Evolutionary conservation across 208 protist species (phyloP).

Genomic region (Leishmania arabica): DNA sequence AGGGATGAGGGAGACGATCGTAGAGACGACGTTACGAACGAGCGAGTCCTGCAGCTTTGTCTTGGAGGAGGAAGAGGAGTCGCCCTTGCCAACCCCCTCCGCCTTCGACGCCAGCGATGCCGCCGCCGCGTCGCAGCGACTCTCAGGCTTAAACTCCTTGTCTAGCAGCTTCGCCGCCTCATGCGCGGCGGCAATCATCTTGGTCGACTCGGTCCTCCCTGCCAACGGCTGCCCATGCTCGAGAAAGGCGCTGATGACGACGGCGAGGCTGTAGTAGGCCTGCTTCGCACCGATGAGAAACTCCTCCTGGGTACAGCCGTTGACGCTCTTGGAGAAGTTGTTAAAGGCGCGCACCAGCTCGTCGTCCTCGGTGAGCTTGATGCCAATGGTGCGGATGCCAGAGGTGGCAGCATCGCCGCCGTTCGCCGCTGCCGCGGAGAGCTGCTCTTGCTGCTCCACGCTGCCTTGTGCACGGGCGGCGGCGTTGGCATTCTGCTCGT

Average conservation of each 20-base stretch:
- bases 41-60: conserved; percentile 27
- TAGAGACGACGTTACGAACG: conserved; percentile 27
- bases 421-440: not conserved
- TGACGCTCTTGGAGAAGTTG: conserved; percentile 42
- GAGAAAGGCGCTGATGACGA: conserved; percentile 40
- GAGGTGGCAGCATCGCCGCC: conserved; percentile 3
- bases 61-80: conserved; percentile 1
- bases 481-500: conserved; percentile 4
- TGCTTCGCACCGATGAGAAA: conserved; percentile 71
- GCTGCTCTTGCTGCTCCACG: conserved; percentile 16
- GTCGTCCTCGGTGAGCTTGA: conserved; percentile 38
- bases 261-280: conserved; percentile 63
- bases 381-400: conserved; percentile 29
- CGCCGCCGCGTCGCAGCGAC: not conserved
- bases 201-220: conserved; percentile 26
- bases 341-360: conserved; percentile 53
- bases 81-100: not conserved
- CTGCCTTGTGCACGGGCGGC: not conserved
- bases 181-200: conserved; percentile 24
- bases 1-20: conserved; percentile 48
- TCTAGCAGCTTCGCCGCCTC: conserved; percentile 35
- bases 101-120: not conserved
- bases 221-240: conserved; percentile 20
- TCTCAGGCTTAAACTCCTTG: conserved; percentile 22
- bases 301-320: conserved; percentile 57